Base-by-base conservation (phyloP, 2,329 filamentous ascomycete species). In the Emergomyces pasteurianus region DNA sequence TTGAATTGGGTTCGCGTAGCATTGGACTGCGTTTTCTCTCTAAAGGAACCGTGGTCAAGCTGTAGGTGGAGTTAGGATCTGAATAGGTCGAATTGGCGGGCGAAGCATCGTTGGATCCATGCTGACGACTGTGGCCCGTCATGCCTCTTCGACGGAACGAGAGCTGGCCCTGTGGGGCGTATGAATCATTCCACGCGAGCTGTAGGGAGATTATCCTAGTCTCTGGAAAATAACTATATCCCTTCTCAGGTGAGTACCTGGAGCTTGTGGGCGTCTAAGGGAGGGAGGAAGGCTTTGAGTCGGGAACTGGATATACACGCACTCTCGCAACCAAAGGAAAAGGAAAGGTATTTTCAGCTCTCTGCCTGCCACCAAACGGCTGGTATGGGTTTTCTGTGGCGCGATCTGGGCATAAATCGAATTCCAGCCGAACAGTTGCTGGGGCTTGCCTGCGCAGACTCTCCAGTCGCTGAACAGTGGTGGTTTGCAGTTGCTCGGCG, bases 1-100 rank as follows among this genome's bases (percentile, higher is more conserved):
- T 67, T 5, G 65, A 63, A 23, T 62, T 60, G 18, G 66, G 54
- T 31, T 63, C 64, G 58, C 6, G 26, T 16, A 50, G 28, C 26
- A 53, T 43, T 26, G 34, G 49, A 9, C 38, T 43, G 36, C 47
- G 34, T 40, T 52, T 50, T 26, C 12, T 40, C n/a, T 59, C 47
- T 14, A 23, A 10, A 9, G 58, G 47, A 46, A 21, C 23, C 8
- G 58, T 16, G 26, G 34, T 54, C 36, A 54, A 12, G 18, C 23
- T 43, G 8, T 38, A 38, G 9, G 18, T 28, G 14, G 38, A 34
- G 26, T 53, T 59, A 34, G 34, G 31, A 38, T 46, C 23, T n/a
- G 46, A 50, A 40, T 40, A 59, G 21, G 58, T 53, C 16, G 58
- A 59, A 21, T 54, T 16, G 9, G 36, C 21, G 18, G 58, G 49